Evolutionary conservation across 768 basidiomycete genomes (phyloP), one percentile per base, ranked within the genome.

Genomic region (Scleroderma citrinum): DNA sequence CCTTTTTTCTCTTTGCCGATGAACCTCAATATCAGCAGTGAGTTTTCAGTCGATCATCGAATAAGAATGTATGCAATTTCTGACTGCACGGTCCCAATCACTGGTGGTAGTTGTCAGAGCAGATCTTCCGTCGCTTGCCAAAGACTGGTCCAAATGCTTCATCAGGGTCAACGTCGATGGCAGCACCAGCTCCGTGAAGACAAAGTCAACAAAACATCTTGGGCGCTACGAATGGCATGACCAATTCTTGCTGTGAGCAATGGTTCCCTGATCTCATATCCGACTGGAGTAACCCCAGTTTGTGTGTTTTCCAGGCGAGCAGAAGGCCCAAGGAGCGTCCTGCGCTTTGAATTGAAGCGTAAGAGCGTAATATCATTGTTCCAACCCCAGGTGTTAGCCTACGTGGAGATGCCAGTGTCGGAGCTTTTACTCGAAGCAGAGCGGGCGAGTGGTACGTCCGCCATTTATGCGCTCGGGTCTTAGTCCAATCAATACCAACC

Each of bases 321-420:
- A 3, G 52, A 37, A 32, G 7, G 23, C 16, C 46, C 50, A 2
- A 54, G 53, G 23, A 49, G 58, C 26, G 41, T 57, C 26, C 48
- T 62, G 35, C 62, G 51, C 10, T 64, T 64, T 6, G 62, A 64
- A 31, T 21, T 64, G 44, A 64, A 54, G 42, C 58, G 56, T 7
- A 61, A 59, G 42, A n/a, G 5, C 30, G 13, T 19, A n/a, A 7
- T 44, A n/a, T 32, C 5, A 2, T 34, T 56, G 20, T 50, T 52
- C 26, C 52, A 55, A 5, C 10, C 24, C 26, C 48, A 53, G 14
- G 49, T 29, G 1, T 19, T 64, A 30, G 62, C 62, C 3, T 50
- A 19, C 14, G 56, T 46, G 23, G 53, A 60, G 10, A 13, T 26
- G 17, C 17, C 48, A 2, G 19, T 62, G 35, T 60, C 49, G 13